Evolutionary conservation across 495 filamentous ascomycete genomes (phyloP).

Genomic region (Neurospora sp.): DNA sequence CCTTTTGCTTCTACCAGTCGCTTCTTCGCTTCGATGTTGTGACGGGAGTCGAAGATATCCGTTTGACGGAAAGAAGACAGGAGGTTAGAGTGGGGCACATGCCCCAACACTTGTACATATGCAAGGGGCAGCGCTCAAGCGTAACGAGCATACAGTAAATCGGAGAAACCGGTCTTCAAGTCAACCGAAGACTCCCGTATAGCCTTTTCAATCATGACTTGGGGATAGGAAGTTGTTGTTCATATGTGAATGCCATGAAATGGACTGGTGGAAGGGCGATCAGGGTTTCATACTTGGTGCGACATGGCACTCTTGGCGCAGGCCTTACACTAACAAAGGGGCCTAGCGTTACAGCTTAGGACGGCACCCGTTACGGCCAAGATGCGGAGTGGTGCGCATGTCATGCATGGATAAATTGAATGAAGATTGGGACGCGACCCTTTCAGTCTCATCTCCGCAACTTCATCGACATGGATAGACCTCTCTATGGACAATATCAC

Average conservation of each 20-base stretch:
- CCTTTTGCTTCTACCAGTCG: not conserved
- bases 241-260: not conserved
- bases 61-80: not conserved
- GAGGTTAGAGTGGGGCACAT: not conserved
- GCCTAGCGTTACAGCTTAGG: not conserved
- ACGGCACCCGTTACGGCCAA: not conserved
- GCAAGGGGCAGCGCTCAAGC: not conserved
- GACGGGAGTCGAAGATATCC: not conserved
- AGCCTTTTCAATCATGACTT: not conserved
- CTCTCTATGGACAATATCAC: not conserved
- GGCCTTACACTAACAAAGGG: too few relatives aligned
- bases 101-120: too few relatives aligned
- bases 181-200: not conserved
- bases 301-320: not conserved
- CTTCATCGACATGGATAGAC: not conserved
- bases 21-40: not conserved
- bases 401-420: not conserved
- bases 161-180: not conserved
- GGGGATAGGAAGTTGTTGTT: not conserved
- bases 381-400: not conserved
- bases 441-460: not conserved
- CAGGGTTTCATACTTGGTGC: not conserved
- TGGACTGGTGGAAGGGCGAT: not conserved
- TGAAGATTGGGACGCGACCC: not conserved
- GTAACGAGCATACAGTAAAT: not conserved